Evolutionary conservation across 345 rosid species (phyloP), one percentile per base, ranked within the genome.

Genomic region (Eucalyptus regnans): DNA sequence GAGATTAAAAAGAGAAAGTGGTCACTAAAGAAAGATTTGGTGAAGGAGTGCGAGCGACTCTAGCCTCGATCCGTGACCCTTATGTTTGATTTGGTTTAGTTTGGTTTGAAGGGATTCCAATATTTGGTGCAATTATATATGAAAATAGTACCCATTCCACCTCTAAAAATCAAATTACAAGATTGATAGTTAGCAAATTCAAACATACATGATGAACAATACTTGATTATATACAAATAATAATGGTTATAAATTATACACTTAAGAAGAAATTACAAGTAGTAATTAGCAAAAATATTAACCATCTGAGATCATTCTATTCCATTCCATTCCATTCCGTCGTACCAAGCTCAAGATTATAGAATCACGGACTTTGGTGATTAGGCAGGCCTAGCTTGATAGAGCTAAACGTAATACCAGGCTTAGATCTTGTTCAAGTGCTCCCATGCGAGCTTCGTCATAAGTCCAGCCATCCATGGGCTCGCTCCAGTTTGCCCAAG

Each of bases 271-370:
- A 68, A 33, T 33, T 33, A 33, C 20, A 16, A 33, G 9, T 17
- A 16, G 44, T 33, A 68, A 68, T 68, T 37, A 33, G 6, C 44
- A 33, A 33, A 68, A 9, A 8, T 33, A 68, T 17, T 52, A 52
- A 52, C 2, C 58, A 20, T 20, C 0, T 1, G 10, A 33, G 1
- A 68, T 33, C 37, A n/a, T n/a, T 64, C 22, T 10, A 17, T 33
- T 68, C 4, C 8, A 20, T 33, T 68, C 4, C 14, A 20, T 33
- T 76, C 14, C 27, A 3, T 76, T 37, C 1, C 0, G 5, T 23
- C 8, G 8, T 20, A 37, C 12, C 15, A 10, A 10, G 12, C 25
- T 20, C 14, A 37, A 76, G 3, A 9, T 37, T 37, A 37, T 37
- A 41, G 14, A 71, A 37, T 71, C 27, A 37, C 14, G 18, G 7